Conservation (phyloP, 768 basidiomycete genomes). For the Pisolithus orientalis region DNA sequence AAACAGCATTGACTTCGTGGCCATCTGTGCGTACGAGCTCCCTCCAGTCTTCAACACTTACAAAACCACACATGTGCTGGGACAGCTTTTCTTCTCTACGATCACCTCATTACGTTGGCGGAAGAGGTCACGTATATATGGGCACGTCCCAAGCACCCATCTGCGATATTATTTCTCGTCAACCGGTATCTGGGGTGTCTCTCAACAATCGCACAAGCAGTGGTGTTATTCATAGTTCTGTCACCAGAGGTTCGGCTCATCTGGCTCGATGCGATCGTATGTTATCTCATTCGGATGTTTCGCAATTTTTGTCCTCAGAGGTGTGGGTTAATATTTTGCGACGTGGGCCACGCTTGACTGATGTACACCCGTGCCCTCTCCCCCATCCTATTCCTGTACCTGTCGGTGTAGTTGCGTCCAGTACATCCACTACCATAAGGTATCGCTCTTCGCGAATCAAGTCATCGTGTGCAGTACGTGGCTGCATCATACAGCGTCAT, state of each 20-base stretch:
- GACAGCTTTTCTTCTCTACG: constrained; percentile 25
- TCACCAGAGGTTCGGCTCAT: constrained; percentile 3
- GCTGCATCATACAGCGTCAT: background rate
- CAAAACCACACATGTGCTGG: background rate
- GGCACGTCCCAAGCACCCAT: constrained; percentile 32
- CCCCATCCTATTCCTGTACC: too few species aligned
- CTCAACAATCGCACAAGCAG: constrained; percentile 29
- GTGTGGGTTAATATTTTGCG: background rate
- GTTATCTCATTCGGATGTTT: background rate
- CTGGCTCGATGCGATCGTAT: background rate
- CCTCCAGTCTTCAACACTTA: background rate
- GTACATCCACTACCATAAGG: constrained; percentile 35
- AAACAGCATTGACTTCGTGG: background rate
- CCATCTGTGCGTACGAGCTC: background rate
- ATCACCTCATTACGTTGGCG: constrained; percentile 24
- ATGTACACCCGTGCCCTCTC: background rate
- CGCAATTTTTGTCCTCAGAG: constrained; percentile 1
- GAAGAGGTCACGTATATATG: constrained; percentile 41
- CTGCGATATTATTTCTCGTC: constrained; percentile 41
- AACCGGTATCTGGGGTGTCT: constrained; percentile 45
- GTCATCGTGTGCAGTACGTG: constrained; percentile 41
- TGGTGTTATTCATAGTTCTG: constrained; percentile 22
- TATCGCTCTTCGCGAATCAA: constrained; percentile 38
- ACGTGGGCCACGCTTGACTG: background rate
- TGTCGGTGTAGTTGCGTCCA: constrained; percentile 31